Conservation (phyloP, 2,329 filamentous ascomycete species). For the Claviceps fusiformis region DNA sequence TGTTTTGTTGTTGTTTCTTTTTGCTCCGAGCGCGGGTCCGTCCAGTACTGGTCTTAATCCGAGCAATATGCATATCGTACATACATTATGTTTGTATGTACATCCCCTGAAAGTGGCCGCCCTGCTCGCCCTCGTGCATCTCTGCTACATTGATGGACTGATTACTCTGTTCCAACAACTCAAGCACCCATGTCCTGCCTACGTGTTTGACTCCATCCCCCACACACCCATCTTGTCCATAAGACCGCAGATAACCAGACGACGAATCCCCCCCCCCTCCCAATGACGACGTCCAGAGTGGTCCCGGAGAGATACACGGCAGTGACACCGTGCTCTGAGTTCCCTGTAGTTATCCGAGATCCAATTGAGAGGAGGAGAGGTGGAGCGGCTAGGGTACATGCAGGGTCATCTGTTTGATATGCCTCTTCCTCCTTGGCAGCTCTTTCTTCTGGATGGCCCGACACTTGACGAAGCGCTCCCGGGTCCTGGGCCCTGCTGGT, state of each 20-base stretch:
- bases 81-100: too few relatives aligned
- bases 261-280: too few relatives aligned
- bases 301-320: not conserved
- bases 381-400: not conserved
- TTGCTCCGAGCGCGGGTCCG: not conserved
- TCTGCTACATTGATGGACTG: not conserved
- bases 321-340: constrained; percentile 1
- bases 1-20: not conserved
- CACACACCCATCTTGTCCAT: not conserved
- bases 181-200: not conserved
- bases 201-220: not conserved
- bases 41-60: not conserved
- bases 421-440: not conserved
- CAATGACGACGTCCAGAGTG: not conserved
- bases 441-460: not conserved
- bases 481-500: not conserved
- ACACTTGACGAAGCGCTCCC: not conserved
- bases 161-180: not conserved
- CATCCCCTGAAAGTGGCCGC: constrained; percentile 18
- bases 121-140: not conserved
- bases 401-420: constrained; percentile 1
- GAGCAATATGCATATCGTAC: not conserved
- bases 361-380: not conserved
- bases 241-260: not conserved
- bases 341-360: not conserved